phyloP scores from a whole-genome alignment of 2,329 filamentous ascomycete genomes.

The Fusarium chlamydosporum region DNA sequence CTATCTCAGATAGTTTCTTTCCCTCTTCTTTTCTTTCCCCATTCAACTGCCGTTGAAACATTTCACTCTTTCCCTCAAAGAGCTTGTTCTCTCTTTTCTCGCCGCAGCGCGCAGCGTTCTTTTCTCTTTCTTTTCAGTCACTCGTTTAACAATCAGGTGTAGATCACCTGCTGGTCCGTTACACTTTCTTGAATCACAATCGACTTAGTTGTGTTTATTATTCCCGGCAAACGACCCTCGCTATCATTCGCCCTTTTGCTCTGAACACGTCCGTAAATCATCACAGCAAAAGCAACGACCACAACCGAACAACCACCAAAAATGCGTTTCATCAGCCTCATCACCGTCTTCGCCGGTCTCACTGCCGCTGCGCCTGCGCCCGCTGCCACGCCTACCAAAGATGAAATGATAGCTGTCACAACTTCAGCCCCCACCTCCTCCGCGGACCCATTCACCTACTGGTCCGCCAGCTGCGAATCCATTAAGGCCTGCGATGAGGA shows the following conservation, averaged over 20 bases:
- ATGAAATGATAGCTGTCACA: conserved; percentile 40
- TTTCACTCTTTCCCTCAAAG: background rate
- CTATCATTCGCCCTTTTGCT: background rate
- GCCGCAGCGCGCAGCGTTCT: conserved; percentile 30
- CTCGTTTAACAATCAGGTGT: conserved; percentile 39
- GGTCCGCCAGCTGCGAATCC: conserved; percentile 46
- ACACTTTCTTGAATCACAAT: conserved; percentile 26
- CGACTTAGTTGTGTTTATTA: conserved; percentile 6
- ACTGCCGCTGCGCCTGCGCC: conserved; percentile 36
- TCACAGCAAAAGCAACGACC: background rate
- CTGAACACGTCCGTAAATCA: background rate
- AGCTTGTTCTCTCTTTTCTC: conserved; percentile 9
- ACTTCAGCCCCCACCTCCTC: conserved; percentile 25
- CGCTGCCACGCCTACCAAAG: conserved; percentile 9
- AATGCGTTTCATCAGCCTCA: conserved; percentile 36
- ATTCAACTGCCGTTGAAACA: conserved; percentile 1
- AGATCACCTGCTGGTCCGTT: conserved; percentile 37
- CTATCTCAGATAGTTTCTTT: conserved; percentile 2
- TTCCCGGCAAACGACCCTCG: background rate
- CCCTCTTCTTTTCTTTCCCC: background rate
- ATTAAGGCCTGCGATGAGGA: conserved; percentile 50
- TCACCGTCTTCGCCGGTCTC: conserved; percentile 31
- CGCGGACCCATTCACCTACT: conserved; percentile 43
- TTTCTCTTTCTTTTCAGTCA: conserved; percentile 29
- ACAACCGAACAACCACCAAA: background rate